phyloP scores from a whole-genome alignment of 345 rosid species.

The Linum tenue region DNA sequence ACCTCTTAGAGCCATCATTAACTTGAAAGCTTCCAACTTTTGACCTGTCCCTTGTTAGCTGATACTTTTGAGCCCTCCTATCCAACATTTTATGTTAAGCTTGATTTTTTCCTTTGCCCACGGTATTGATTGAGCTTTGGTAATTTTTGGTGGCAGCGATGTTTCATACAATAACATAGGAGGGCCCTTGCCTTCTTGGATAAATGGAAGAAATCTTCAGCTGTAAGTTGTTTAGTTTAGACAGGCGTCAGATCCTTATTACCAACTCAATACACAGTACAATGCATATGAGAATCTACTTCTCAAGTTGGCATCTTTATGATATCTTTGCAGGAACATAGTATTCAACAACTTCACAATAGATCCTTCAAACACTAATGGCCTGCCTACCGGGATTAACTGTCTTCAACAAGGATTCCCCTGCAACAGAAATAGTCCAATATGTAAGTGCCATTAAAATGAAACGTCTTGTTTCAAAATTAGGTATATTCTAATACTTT shows the following conservation, averaged over 20 bases:
- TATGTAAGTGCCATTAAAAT: constrained; percentile 37
- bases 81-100: background rate
- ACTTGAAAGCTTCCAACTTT: no score
- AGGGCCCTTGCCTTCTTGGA: constrained; percentile 68
- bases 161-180: constrained; percentile 59
- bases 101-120: background rate
- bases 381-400: constrained; percentile 37
- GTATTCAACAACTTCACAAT: constrained; percentile 63
- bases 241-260: background rate
- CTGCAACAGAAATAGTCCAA: constrained; percentile 46
- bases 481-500: background rate
- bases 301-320: constrained; percentile 2
- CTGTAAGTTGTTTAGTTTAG: constrained; percentile 31
- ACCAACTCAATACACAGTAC: background rate
- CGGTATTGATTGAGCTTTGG: background rate
- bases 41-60: background rate
- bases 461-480: background rate
- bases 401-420: constrained; percentile 65
- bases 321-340: constrained; percentile 48
- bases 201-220: constrained; percentile 22
- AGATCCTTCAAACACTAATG: constrained; percentile 28
- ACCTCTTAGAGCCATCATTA: background rate
- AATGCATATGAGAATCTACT: no score
- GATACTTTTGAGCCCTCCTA: background rate
- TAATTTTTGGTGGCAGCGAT: constrained; percentile 41